A percentile compares a stretch with the other conserved stretches of the same genome.
These are phyloP conservation scores for Trichoderma sp. DNA, from an alignment of 2,329 filamentous ascomycete species.

Conservation along the genomic window DNA sequence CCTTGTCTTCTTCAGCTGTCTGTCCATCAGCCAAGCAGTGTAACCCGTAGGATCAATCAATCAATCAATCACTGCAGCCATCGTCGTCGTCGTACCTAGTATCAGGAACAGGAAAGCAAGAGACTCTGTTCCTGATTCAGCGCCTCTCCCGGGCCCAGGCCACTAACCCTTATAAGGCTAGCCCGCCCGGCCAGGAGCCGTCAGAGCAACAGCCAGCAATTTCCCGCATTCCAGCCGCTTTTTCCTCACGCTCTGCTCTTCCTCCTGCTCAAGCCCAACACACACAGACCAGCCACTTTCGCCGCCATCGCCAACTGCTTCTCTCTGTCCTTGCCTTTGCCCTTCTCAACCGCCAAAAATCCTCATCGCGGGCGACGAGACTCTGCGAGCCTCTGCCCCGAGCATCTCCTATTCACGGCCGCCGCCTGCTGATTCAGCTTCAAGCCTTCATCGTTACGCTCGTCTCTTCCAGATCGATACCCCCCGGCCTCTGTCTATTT, in stretches of 20 bases:
- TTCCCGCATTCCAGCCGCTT: constrained; percentile 40
- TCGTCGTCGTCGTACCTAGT: too few relatives aligned
- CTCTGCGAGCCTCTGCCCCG: neutral
- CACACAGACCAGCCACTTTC: constrained; percentile 17
- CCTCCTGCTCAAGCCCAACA: constrained; percentile 7
- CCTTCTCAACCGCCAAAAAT: neutral
- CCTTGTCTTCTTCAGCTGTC: too few relatives aligned
- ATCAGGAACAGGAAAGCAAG: neutral
- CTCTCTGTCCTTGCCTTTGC: neutral
- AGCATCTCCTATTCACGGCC: constrained; percentile 18
- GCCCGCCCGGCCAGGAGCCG: constrained; percentile 32
- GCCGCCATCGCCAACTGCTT: constrained; percentile 15
- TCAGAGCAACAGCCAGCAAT: constrained; percentile 42
- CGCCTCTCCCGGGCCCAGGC: constrained; percentile 9
- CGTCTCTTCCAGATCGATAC: constrained; percentile 24
- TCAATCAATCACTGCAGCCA: neutral
- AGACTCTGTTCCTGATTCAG: constrained; percentile 4
- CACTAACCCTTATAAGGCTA: constrained; percentile 31
- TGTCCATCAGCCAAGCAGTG: neutral
- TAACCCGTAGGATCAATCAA: neutral
- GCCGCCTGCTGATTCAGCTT: constrained; percentile 2
- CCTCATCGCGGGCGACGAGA: constrained; percentile 30
- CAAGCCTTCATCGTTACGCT: constrained; percentile 27
- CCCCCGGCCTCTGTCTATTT: neutral
- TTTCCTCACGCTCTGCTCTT: constrained; percentile 13